Percentiles rank a stretch among this genome's conserved stretches.
Evolutionary conservation across 345 rosid genomes (phyloP).

Genomic region (Trapa bicornis): DNA sequence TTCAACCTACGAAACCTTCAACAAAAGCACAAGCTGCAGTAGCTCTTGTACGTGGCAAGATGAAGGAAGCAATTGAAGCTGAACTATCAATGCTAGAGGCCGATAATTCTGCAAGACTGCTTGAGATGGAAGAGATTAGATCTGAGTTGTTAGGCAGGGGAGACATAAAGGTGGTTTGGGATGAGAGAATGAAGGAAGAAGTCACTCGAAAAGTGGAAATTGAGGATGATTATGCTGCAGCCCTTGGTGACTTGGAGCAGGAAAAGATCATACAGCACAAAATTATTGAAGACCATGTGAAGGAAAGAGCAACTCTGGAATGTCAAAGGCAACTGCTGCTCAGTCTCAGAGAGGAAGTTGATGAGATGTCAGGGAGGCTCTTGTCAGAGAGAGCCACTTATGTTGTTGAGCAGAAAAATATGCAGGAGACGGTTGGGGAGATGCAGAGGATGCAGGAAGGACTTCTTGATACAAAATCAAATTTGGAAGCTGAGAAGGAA

Average conservation of each 20-base stretch:
- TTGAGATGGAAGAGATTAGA: slow-evolving; percentile 51
- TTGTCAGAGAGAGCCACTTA: slow-evolving; percentile 37
- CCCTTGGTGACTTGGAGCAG: slow-evolving; percentile 42
- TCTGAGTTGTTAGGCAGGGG: slow-evolving; percentile 50
- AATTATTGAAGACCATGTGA: slow-evolving; percentile 30
- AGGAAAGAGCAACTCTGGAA: slow-evolving; percentile 72
- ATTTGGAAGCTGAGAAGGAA: slow-evolving; percentile 67
- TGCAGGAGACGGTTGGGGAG: slow-evolving; percentile 29
- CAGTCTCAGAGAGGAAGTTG: slow-evolving; percentile 50
- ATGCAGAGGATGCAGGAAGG: slow-evolving; percentile 40
- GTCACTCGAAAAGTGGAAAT: slow-evolving; percentile 31
- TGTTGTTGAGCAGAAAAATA: slow-evolving; percentile 30
- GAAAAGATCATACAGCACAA: slow-evolving; percentile 37
- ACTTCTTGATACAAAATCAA: slow-evolving; percentile 47
- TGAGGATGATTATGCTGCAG: slow-evolving; percentile 29
- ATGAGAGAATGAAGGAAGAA: slow-evolving; percentile 48
- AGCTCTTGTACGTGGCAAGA: slow-evolving; percentile 65
- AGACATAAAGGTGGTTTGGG: slow-evolving; percentile 55
- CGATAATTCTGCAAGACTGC: slow-evolving; percentile 35
- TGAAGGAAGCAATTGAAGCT: slow-evolving; percentile 39
- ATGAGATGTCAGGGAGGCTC: slow-evolving; percentile 64
- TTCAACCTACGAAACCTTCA: slow-evolving; percentile 69
- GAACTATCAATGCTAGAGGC: slow-evolving; percentile 59
- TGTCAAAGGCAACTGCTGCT: slow-evolving; percentile 69
- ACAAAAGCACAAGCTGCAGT: slow-evolving; percentile 82